A percentile compares a stretch with the other conserved stretches of the same genome.
Evolutionary conservation across 495 filamentous ascomycete species (phyloP).

Genomic region (Penicillium chermesinum): DNA sequence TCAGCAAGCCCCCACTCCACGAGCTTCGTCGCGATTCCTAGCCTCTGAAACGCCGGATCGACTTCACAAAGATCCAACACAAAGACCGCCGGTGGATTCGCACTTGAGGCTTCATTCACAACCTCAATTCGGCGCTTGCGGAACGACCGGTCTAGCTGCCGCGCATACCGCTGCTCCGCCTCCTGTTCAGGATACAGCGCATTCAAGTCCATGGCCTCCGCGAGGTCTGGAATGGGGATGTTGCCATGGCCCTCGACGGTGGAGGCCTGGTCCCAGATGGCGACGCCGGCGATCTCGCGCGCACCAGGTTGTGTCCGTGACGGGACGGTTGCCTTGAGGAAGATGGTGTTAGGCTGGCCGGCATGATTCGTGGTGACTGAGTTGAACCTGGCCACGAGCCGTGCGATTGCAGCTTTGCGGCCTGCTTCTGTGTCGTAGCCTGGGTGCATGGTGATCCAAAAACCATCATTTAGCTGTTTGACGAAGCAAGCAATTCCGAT

Average conservation of each 20-base stretch:
- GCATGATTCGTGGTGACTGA: conserved; percentile 22
- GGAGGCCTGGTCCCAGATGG: conserved; percentile 35
- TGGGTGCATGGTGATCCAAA: conserved; percentile 41
- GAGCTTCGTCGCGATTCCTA: conserved; percentile 30
- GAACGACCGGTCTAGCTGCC: conserved; percentile 27
- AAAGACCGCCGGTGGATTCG: conserved; percentile 29
- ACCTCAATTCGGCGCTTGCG: conserved; percentile 25
- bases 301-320: conserved; percentile 5
- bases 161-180: conserved; percentile 31
- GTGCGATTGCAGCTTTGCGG: conserved; percentile 15
- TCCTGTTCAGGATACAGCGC: conserved; percentile 33
- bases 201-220: conserved; percentile 17
- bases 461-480: conserved; percentile 29
- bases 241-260: conserved; percentile 34
- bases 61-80: conserved; percentile 36
- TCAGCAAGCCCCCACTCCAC: conserved; percentile 41
- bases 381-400: conserved; percentile 28
- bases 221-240: conserved; percentile 18
- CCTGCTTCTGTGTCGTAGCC: conserved; percentile 39
- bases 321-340: conserved; percentile 40
- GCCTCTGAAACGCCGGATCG: conserved; percentile 35
- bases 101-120: conserved; percentile 20
- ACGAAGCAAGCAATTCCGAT: neutral
- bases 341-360: conserved; percentile 36
- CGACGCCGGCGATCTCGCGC: conserved; percentile 31